Percentiles rank a stretch among this genome's conserved stretches.
Conservation (phyloP, 441 rosid genomes). For the Euphorbia schlechtendalii region DNA sequence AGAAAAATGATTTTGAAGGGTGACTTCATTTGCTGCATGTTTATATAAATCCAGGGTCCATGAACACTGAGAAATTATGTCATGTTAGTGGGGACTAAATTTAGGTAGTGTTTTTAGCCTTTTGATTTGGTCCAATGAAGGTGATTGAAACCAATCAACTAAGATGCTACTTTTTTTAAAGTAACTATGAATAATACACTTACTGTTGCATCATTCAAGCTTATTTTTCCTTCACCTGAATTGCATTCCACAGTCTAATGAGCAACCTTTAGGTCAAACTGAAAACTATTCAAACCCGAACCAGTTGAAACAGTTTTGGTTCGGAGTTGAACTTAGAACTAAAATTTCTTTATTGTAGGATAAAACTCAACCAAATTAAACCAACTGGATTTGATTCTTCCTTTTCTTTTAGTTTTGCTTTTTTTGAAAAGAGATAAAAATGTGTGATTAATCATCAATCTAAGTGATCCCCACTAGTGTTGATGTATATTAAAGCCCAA, state of each 20-base stretch:
- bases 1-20: no score
- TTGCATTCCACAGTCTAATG: neutral
- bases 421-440: no score
- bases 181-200: constrained; percentile 8
- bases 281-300: neutral
- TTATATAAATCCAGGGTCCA: neutral
- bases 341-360: no score
- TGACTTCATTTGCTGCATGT: neutral
- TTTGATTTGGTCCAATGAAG: constrained; percentile 17
- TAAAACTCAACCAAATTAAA: no score
- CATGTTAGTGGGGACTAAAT: constrained; percentile 9
- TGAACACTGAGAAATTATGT: neutral
- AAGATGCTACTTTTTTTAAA: constrained; percentile 9
- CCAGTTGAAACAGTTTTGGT: neutral
- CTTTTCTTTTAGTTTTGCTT: no score
- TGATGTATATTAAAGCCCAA: no score
- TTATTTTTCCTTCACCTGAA: neutral
- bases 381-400: no score
- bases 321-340: neutral
- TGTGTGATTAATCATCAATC: no score
- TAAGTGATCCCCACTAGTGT: no score
- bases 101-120: constrained; percentile 1
- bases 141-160: constrained; percentile 18
- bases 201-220: neutral
- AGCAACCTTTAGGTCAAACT: neutral